phyloP scores from a whole-genome alignment of 306 rosid genomes.

The Castanopsis chinensis region DNA sequence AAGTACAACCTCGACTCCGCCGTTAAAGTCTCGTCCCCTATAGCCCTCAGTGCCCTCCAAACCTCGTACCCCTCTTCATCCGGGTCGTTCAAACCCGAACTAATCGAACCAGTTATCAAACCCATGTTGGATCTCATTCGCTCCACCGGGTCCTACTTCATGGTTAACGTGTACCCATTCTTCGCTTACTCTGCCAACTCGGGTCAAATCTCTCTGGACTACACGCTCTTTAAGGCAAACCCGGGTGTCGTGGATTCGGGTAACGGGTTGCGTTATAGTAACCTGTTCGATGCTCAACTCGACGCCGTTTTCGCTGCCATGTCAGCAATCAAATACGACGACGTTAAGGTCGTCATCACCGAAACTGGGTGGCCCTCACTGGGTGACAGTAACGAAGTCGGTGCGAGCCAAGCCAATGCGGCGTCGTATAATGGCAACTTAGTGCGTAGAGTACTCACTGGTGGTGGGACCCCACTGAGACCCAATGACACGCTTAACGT shows the following conservation, averaged over 20 bases:
- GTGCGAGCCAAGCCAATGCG: conserved; percentile 59
- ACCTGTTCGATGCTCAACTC: conserved; percentile 65
- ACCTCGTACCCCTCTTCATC: conserved; percentile 69
- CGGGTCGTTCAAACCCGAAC: conserved; percentile 68
- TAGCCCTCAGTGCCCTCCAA: conserved; percentile 61
- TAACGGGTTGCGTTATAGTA: conserved; percentile 56
- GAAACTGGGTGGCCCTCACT: conserved; percentile 90
- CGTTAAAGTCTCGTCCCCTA: conserved; percentile 69
- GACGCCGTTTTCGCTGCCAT: conserved; percentile 87
- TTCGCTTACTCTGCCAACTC: conserved; percentile 62
- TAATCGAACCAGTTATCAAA: conserved; percentile 62
- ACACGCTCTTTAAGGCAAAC: conserved; percentile 57
- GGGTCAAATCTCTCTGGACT: conserved; percentile 47
- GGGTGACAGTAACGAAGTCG: conserved; percentile 67
- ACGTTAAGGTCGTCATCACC: conserved; percentile 45
- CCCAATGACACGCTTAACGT: conserved; percentile 46
- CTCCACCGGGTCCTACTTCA: conserved; percentile 54
- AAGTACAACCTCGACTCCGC: conserved; percentile 37
- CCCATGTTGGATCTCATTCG: conserved; percentile 63
- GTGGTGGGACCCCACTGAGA: conserved; percentile 64
- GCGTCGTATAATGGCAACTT: conserved; percentile 81
- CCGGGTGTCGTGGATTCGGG: conserved; percentile 71
- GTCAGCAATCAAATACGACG: conserved; percentile 58
- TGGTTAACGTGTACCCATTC: conserved; percentile 79
- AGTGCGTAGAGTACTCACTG: conserved; percentile 45